A percentile compares a stretch with the other conserved stretches of the same genome.
Conservation (phyloP, 805 yeast genomes). For the Monosporozyma solicola region DNA sequence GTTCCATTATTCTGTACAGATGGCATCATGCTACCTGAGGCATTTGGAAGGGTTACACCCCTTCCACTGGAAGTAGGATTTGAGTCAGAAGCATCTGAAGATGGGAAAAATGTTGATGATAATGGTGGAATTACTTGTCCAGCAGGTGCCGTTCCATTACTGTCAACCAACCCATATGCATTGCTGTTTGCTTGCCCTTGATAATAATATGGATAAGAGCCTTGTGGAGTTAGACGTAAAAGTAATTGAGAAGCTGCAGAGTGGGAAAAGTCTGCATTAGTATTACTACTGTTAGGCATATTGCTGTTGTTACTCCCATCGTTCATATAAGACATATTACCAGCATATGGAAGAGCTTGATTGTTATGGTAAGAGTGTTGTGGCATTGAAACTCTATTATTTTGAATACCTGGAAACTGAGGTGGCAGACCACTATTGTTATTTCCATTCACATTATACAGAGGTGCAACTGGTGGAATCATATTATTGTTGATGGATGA, state of each 20-base stretch:
- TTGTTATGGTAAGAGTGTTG: constrained; percentile 3
- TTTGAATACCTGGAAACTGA: constrained; percentile 7
- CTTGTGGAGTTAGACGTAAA: background rate
- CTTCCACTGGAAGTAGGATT: background rate
- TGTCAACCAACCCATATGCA: constrained; percentile 3
- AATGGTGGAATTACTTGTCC: background rate
- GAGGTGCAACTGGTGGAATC: background rate
- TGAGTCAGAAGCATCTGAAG: background rate
- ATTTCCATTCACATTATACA: background rate
- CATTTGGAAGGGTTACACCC: background rate
- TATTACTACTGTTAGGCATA: background rate
- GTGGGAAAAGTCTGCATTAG: background rate
- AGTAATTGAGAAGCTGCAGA: background rate
- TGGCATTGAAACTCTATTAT: constrained; percentile 3
- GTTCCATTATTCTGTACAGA: background rate
- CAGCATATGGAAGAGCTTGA: constrained; percentile 4
- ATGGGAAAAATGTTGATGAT: constrained; percentile 3
- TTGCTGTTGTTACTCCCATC: constrained; percentile 14
- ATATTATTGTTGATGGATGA: background rate
- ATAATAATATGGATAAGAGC: constrained; percentile 5
- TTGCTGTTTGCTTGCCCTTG: background rate
- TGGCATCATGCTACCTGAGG: background rate
- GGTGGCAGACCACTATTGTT: background rate
- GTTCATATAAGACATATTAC: constrained; percentile 8
- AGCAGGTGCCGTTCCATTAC: background rate